phyloP scores from a whole-genome alignment of 768 basidiomycete genomes.

The Lyophyllum decastes region DNA sequence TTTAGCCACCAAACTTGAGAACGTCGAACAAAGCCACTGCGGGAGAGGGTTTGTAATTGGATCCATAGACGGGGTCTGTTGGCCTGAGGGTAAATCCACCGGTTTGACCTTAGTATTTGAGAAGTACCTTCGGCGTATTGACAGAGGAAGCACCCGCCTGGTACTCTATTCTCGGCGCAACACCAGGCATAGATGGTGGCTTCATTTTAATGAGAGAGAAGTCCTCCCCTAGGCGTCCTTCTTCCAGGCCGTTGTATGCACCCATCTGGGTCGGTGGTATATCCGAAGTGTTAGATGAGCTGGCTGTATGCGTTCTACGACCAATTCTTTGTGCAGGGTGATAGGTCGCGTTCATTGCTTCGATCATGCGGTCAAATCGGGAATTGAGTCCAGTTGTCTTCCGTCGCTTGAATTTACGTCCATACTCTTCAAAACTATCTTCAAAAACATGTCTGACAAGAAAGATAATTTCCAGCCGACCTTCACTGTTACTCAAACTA shows the following conservation, averaged over 20 bases:
- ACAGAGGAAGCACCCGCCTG: background rate
- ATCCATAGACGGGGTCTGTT: slow-evolving; percentile 17
- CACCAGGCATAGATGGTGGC: background rate
- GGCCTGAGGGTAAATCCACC: background rate
- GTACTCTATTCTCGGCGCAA: background rate
- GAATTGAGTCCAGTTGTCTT: slow-evolving; percentile 53
- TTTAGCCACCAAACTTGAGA: slow-evolving; percentile 43
- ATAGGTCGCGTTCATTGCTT: slow-evolving; percentile 49
- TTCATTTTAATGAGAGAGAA: slow-evolving; percentile 48
- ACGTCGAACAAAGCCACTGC: slow-evolving; percentile 55
- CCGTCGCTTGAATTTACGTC: slow-evolving; percentile 42
- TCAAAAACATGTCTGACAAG: background rate
- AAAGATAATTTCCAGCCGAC: background rate
- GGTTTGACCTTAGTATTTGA: background rate
- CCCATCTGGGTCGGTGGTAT: slow-evolving; percentile 42
- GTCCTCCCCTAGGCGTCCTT: slow-evolving; percentile 35
- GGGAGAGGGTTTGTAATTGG: slow-evolving; percentile 40
- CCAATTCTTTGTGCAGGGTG: slow-evolving; percentile 22
- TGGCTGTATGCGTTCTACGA: slow-evolving; percentile 36
- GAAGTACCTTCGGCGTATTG: slow-evolving; percentile 3
- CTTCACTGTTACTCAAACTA: slow-evolving; percentile 8
- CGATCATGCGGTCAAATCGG: slow-evolving; percentile 69
- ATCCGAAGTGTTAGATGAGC: slow-evolving; percentile 44
- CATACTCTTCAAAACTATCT: background rate
- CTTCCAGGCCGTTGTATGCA: slow-evolving; percentile 34